A percentile compares a stretch with the other conserved stretches of the same genome.
Evolutionary conservation across 306 rosid species (phyloP).

Genomic region (Luffa acutangula): DNA sequence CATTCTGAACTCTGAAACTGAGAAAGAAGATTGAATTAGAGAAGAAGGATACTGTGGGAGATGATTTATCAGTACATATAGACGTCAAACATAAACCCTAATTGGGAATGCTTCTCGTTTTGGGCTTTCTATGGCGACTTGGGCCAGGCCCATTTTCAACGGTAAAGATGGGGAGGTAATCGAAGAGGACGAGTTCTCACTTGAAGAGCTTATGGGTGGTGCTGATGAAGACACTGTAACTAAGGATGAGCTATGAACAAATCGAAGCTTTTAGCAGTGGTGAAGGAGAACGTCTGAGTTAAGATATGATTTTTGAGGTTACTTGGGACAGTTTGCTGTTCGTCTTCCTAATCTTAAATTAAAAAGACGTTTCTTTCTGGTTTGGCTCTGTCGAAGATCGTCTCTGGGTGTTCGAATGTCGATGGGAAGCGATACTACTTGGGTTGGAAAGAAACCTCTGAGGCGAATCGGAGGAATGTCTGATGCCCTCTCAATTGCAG

Average conservation of each 20-base stretch:
- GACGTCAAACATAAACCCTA: neutral
- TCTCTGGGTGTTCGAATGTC: constrained; percentile 24
- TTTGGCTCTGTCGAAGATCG: neutral
- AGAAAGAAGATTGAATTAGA: neutral
- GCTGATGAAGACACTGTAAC: constrained; percentile 55
- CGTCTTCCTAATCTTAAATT: neutral
- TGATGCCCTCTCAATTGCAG: constrained; percentile 76
- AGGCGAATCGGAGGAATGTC: constrained; percentile 89
- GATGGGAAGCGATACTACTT: constrained; percentile 51
- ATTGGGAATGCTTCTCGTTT: neutral
- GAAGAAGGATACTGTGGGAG: neutral
- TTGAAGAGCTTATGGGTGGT: constrained; percentile 93
- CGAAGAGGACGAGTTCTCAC: constrained; percentile 95
- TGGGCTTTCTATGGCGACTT: neutral
- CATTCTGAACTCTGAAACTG: neutral
- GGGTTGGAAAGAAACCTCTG: constrained; percentile 86
- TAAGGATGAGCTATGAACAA: constrained; percentile 55
- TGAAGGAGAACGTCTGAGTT: neutral
- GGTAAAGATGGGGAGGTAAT: constrained; percentile 88
- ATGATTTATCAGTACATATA: neutral
- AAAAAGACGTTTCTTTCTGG: neutral
- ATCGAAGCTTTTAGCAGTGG: neutral
- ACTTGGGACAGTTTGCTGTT: neutral
- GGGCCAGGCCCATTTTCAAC: neutral
- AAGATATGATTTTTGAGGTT: neutral